These are phyloP conservation scores for Aspergillus japonicus DNA, from an alignment of 2,329 filamentous ascomycete genomes.

Conservation along the genomic window DNA sequence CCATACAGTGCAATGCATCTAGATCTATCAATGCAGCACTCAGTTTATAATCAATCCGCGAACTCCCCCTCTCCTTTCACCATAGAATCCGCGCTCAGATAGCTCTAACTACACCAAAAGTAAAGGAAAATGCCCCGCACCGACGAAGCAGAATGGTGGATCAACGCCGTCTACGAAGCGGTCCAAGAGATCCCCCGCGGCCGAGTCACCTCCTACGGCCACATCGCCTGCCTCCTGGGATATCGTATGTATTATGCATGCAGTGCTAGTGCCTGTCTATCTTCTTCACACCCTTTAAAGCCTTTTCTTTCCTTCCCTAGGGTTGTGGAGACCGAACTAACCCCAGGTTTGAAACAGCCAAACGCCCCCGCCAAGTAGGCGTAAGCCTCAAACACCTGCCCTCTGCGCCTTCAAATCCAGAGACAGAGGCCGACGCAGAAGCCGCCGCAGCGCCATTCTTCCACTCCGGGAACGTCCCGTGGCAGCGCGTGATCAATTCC, in stretches of 20 bases:
- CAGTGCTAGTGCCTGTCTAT: too few species aligned
- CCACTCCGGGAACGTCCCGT: constrained; percentile 78
- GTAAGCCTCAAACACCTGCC: constrained; percentile 86
- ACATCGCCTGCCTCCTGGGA: constrained; percentile 62
- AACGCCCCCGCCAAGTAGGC: constrained; percentile 80
- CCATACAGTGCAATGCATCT: not conserved
- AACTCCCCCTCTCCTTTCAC: constrained; percentile 4
- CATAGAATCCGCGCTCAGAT: too few species aligned
- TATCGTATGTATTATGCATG: constrained; percentile 50
- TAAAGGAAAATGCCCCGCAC: constrained; percentile 41
- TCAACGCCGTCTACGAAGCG: constrained; percentile 71
- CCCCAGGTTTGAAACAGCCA: constrained; percentile 47
- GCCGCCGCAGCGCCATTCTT: constrained; percentile 53
- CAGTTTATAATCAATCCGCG: not conserved
- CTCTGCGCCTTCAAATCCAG: constrained; percentile 22
- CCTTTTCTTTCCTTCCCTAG: too few species aligned
- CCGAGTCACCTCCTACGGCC: constrained; percentile 82
- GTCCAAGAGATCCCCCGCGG: constrained; percentile 82
- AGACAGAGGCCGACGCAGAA: not conserved
- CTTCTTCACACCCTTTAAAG: too few species aligned
- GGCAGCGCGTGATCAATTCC: constrained; percentile 89
- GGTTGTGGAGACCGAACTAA: too few species aligned
- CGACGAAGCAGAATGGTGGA: constrained; percentile 51
- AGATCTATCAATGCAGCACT: not conserved
- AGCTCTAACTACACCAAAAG: not conserved